Conservation (phyloP, 768 basidiomycete species). For the Mycena maculata region DNA sequence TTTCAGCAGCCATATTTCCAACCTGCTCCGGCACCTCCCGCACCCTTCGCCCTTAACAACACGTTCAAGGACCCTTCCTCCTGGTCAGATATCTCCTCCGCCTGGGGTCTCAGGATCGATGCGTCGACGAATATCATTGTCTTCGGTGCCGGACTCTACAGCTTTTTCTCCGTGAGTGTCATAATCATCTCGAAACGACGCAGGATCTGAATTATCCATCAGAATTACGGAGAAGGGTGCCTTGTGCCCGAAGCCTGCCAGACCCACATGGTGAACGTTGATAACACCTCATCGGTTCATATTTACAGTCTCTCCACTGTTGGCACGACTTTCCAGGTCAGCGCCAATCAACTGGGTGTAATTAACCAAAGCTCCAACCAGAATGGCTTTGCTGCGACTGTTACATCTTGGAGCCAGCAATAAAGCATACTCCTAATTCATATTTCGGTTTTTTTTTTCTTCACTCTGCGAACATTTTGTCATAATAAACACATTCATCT, state of each 20-base stretch:
- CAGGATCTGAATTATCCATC: neutral
- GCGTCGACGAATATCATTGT: constrained; percentile 67
- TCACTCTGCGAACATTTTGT: too few species aligned
- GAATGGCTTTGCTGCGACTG: constrained; percentile 48
- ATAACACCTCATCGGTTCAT: constrained; percentile 58
- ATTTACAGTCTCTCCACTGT: constrained; percentile 73
- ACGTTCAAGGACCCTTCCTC: constrained; percentile 65
- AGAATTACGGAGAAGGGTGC: constrained; percentile 65
- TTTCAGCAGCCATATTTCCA: constrained; percentile 75
- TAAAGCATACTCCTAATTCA: too few species aligned
- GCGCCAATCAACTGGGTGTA: constrained; percentile 58
- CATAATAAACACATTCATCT: too few species aligned
- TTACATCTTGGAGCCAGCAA: constrained; percentile 24
- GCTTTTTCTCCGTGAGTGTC: constrained; percentile 63
- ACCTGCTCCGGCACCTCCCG: constrained; percentile 67
- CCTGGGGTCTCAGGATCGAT: constrained; percentile 70
- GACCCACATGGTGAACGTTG: constrained; percentile 65
- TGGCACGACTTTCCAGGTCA: constrained; percentile 62
- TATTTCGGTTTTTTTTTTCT: too few species aligned
- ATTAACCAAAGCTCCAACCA: constrained; percentile 60
- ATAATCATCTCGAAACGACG: neutral
- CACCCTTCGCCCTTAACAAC: constrained; percentile 62
- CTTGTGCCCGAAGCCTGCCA: constrained; percentile 62
- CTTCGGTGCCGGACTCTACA: constrained; percentile 78
- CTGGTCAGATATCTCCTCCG: constrained; percentile 53